Evolutionary conservation across 345 rosid genomes (phyloP).

Genomic region (Acer saccharum): DNA sequence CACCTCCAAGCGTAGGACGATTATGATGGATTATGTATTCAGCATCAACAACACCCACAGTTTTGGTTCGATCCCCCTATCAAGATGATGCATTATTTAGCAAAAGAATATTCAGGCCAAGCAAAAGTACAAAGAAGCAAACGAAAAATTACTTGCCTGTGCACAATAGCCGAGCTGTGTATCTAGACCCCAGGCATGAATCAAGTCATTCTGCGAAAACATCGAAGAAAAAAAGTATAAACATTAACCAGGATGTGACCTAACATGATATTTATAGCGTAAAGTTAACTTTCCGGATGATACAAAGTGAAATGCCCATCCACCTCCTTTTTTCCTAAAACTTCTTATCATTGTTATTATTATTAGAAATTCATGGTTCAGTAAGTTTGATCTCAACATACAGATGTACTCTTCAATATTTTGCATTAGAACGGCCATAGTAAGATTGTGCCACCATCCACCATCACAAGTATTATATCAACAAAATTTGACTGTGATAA

Average conservation of each 20-base stretch:
- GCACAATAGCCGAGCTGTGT: constrained; percentile 70
- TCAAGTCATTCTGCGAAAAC: constrained; percentile 57
- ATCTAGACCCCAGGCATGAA: constrained; percentile 81
- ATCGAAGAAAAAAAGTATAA: background rate
- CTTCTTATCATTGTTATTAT: background rate
- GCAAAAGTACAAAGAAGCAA: background rate
- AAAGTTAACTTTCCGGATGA: background rate
- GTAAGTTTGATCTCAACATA: background rate
- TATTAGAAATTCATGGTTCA: background rate
- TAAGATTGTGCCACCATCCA: background rate
- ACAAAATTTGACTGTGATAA: background rate
- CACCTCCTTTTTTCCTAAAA: background rate
- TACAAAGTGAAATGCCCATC: background rate
- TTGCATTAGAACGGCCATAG: background rate
- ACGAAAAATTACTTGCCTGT: constrained; percentile 42
- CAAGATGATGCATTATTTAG: constrained; percentile 12
- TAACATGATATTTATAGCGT: background rate
- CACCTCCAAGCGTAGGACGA: constrained; percentile 63
- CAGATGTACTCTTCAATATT: background rate
- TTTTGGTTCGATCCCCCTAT: constrained; percentile 64
- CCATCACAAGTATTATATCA: background rate
- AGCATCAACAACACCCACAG: constrained; percentile 66
- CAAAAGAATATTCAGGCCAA: background rate
- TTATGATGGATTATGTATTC: constrained; percentile 63
- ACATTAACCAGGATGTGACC: background rate